phyloP scores from a whole-genome alignment of 2,329 filamentous ascomycete species.

The Decorospora gaudefroyi region DNA sequence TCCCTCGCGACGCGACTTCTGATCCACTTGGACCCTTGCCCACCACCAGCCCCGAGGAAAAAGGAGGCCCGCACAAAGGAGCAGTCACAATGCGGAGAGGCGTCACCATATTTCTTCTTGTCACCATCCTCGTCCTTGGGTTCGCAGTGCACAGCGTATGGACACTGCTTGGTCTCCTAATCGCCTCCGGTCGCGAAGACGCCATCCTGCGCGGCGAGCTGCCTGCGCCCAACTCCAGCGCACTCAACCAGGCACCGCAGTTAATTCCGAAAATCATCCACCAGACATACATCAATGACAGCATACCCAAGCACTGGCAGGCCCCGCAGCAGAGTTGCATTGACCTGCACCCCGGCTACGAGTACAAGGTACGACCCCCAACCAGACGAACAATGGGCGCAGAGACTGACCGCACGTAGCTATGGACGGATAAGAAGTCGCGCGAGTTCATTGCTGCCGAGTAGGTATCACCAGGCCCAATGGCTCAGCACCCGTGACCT shows the following conservation, averaged over 20 bases:
- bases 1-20: constrained; percentile 9
- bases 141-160: constrained; percentile 70
- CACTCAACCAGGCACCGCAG: constrained; percentile 61
- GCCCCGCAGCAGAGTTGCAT: constrained; percentile 68
- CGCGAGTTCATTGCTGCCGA: constrained; percentile 72
- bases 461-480: constrained; percentile 29
- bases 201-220: constrained; percentile 69
- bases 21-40: constrained; percentile 6
- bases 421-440: constrained; percentile 75
- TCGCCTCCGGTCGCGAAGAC: constrained; percentile 69
- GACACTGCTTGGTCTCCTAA: constrained; percentile 70
- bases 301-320: constrained; percentile 68
- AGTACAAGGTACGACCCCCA: constrained; percentile 65
- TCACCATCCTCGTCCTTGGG: constrained; percentile 66
- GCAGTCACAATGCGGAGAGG: constrained; percentile 61
- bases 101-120: constrained; percentile 65
- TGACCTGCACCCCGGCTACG: constrained; percentile 69
- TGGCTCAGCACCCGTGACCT: constrained; percentile 6
- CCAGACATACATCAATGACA: constrained; percentile 74
- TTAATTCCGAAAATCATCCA: constrained; percentile 78
- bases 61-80: constrained; percentile 25
- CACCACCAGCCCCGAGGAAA: constrained; percentile 18
- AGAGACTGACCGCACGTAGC: constrained; percentile 51
- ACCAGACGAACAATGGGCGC: constrained; percentile 24
- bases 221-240: constrained; percentile 65